Conservation (phyloP, 2,329 filamentous ascomycete species). For the Paraphaeosphaeria sporulosa region DNA sequence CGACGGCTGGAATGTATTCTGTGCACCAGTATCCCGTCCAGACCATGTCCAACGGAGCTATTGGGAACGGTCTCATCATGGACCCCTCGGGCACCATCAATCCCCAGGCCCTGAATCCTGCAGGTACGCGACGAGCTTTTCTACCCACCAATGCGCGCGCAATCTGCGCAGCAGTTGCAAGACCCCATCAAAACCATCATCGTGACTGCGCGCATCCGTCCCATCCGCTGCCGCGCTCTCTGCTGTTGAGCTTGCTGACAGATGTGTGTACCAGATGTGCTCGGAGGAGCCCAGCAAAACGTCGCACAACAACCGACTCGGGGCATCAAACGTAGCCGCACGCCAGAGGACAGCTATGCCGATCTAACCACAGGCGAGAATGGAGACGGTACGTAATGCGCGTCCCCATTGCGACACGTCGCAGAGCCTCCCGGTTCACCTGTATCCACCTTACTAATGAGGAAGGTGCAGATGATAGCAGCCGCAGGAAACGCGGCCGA, state of each 20-base stretch:
- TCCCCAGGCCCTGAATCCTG: slow-evolving; percentile 48
- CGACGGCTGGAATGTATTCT: slow-evolving; percentile 51
- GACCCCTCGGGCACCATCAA: slow-evolving; percentile 52
- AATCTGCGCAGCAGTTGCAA: slow-evolving; percentile 18
- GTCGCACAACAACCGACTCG: slow-evolving; percentile 46
- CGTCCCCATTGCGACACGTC: slow-evolving; percentile 9
- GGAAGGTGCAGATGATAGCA: slow-evolving; percentile 37
- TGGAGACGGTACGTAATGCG: slow-evolving; percentile 37
- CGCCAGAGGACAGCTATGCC: slow-evolving; percentile 48
- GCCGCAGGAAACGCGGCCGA: slow-evolving; percentile 58
- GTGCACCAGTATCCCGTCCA: slow-evolving; percentile 45
- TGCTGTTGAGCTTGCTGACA: slow-evolving; percentile 33
- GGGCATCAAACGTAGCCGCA: slow-evolving; percentile 52
- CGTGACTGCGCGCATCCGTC: slow-evolving; percentile 33
- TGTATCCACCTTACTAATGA: slow-evolving; percentile 23
- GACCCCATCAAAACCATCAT: slow-evolving; percentile 19
- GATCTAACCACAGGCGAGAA: slow-evolving; percentile 42
- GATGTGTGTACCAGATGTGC: slow-evolving; percentile 29
- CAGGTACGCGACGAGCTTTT: slow-evolving; percentile 39
- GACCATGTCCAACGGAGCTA: slow-evolving; percentile 49
- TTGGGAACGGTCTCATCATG: slow-evolving; percentile 52
- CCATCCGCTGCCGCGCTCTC: slow-evolving; percentile 40
- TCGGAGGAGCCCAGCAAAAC: slow-evolving; percentile 38
- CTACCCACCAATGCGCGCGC: slow-evolving; percentile 7
- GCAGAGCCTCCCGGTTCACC: slow-evolving; percentile 14